Conservation (phyloP, 441 rosid genomes). For the Brassica balearica region DNA sequence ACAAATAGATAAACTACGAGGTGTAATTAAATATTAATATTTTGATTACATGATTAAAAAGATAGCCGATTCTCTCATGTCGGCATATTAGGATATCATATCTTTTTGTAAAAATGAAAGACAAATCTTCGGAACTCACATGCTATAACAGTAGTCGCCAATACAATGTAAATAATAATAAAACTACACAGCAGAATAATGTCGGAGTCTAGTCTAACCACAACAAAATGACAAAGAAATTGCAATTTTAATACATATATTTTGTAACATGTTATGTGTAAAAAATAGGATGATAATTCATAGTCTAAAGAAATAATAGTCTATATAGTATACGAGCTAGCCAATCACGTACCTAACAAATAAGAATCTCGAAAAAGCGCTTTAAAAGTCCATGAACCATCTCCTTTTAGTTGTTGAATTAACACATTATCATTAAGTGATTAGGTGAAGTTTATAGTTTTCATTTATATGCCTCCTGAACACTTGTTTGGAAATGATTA, state of each 20-base stretch:
- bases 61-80: conserved; percentile 39
- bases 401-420: conserved; percentile 39
- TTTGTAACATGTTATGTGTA: conserved; percentile 26
- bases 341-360: conserved; percentile 37
- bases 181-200: conserved; percentile 29
- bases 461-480: conserved; percentile 9
- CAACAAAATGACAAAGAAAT: conserved; percentile 34
- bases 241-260: not conserved
- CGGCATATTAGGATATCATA: conserved; percentile 39
- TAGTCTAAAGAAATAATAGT: not conserved
- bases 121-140: conserved; percentile 43
- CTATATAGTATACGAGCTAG: conserved; percentile 18
- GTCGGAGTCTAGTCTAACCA: conserved; percentile 43
- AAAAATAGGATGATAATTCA: conserved; percentile 3
- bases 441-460: not conserved
- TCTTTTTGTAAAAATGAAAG: conserved; percentile 12
- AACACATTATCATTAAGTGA: conserved; percentile 3
- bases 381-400: conserved; percentile 40
- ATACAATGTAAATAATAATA: conserved; percentile 38
- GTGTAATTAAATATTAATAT: conserved; percentile 29
- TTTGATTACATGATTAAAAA: conserved; percentile 34
- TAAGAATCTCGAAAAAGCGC: conserved; percentile 19
- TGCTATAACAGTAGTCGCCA: conserved; percentile 42
- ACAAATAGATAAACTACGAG: conserved; percentile 28
- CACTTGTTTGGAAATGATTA: conserved; percentile 1